Percentiles rank a stretch among this genome's conserved stretches.
Conservation (phyloP, 148 eudicot genomes). For the Fallopia convolvulus region DNA sequence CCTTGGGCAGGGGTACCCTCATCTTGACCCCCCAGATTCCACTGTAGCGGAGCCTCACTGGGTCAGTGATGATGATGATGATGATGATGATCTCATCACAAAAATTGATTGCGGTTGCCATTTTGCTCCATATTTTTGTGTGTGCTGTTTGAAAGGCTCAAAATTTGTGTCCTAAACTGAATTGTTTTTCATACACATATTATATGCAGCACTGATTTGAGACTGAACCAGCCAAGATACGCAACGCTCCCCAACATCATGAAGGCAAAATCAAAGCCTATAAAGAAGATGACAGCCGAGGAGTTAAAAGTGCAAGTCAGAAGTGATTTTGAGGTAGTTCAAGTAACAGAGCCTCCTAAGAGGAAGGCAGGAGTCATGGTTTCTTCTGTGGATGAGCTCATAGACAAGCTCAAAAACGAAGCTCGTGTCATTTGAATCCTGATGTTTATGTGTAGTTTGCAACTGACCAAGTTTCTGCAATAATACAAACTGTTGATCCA, state of each 20-base stretch:
- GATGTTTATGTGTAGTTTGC: not conserved
- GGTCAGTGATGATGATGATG: too few species aligned
- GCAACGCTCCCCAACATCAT: constrained; percentile 90
- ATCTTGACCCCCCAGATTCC: too few species aligned
- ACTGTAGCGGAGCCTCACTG: too few species aligned
- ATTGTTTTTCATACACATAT: not conserved
- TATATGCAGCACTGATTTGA: constrained; percentile 75
- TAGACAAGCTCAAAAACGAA: constrained; percentile 90
- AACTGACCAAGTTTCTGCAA: not conserved
- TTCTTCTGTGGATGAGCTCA: constrained; percentile 82
- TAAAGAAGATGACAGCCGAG: constrained; percentile 61
- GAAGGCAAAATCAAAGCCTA: constrained; percentile 86
- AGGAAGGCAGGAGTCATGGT: constrained; percentile 84
- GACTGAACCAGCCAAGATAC: constrained; percentile 98
- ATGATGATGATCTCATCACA: not conserved
- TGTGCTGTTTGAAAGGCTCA: not conserved
- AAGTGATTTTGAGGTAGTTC: constrained; percentile 65
- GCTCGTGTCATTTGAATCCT: constrained; percentile 62
- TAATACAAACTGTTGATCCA: not conserved
- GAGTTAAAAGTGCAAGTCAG: constrained; percentile 69
- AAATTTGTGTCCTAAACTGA: not conserved
- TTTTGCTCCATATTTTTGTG: not conserved
- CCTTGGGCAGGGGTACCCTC: too few species aligned
- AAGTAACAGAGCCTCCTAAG: constrained; percentile 90
- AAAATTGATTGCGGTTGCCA: not conserved